Evolutionary conservation across 257 asterid species (phyloP).

Genomic region (Scutellaria galericulata): DNA sequence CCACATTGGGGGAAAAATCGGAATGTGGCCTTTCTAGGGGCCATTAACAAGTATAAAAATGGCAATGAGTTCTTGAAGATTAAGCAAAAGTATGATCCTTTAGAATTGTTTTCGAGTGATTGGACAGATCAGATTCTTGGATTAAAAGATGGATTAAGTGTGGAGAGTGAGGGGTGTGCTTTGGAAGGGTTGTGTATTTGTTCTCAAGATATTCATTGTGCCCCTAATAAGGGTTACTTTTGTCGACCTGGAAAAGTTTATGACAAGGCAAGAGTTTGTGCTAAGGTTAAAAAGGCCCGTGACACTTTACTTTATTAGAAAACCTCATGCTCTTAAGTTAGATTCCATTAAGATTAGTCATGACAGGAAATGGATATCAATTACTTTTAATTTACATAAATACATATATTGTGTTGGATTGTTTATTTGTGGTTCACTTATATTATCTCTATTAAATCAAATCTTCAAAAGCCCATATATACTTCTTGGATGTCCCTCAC

Average conservation of each 20-base stretch:
- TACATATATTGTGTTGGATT: too few relatives aligned
- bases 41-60: constrained; percentile 45
- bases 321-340: too few relatives aligned
- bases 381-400: too few relatives aligned
- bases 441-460: too few relatives aligned
- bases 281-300: neutral
- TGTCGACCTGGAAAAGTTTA: constrained; percentile 58
- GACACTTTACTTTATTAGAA: too few relatives aligned
- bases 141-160: constrained; percentile 37
- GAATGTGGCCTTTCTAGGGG: constrained; percentile 57
- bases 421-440: too few relatives aligned
- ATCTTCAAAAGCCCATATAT: too few relatives aligned
- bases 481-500: too few relatives aligned
- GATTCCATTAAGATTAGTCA: too few relatives aligned
- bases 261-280: constrained; percentile 58
- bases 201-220: constrained; percentile 62
- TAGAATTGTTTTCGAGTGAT: constrained; percentile 56
- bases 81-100: constrained; percentile 47
- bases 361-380: too few relatives aligned
- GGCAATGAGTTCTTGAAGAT: constrained; percentile 43
- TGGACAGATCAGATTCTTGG: constrained; percentile 71
- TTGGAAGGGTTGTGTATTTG: constrained; percentile 70
- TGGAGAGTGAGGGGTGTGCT: constrained; percentile 57
- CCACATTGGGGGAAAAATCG: constrained; percentile 84
- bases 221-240: constrained; percentile 52